These are phyloP conservation scores for Senna siamea DNA, from an alignment of 306 rosid species.

Conservation along the genomic window DNA sequence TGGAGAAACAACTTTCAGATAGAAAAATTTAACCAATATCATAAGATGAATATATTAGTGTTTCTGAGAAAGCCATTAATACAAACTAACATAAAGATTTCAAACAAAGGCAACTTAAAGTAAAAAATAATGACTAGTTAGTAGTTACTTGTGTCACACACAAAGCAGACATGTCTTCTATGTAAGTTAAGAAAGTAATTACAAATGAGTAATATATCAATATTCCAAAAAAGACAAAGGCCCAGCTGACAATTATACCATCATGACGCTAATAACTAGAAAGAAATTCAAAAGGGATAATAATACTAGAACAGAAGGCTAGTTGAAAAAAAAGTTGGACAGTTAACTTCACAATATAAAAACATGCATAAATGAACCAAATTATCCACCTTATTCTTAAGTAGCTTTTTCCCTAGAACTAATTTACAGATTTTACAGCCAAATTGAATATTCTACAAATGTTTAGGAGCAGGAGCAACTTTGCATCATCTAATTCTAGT, in stretches of 20 bases:
- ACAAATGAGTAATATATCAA: background rate
- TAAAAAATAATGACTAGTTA: too few species aligned
- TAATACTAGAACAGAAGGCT: background rate
- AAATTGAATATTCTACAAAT: constrained; percentile 3
- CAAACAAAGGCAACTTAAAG: constrained; percentile 5
- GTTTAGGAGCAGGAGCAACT: background rate
- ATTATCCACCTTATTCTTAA: background rate
- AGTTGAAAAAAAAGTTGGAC: background rate
- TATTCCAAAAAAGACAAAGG: background rate
- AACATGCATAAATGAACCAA: background rate
- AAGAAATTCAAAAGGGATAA: background rate
- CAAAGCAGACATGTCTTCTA: background rate
- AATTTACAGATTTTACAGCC: background rate
- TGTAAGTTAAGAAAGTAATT: background rate
- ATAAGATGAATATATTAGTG: background rate
- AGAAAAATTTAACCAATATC: constrained; percentile 21
- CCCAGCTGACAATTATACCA: background rate
- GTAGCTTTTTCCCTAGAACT: background rate
- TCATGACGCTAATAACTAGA: constrained; percentile 1
- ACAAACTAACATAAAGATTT: constrained; percentile 9
- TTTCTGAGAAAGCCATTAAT: constrained; percentile 19
- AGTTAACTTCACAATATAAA: background rate
- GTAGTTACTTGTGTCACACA: too few species aligned
- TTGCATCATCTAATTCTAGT: constrained; percentile 5
- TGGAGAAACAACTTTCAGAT: background rate